These are phyloP conservation scores for Circinella umbellata DNA, from an alignment of 371 early-diverging fungal species.

Conservation along the genomic window DNA sequence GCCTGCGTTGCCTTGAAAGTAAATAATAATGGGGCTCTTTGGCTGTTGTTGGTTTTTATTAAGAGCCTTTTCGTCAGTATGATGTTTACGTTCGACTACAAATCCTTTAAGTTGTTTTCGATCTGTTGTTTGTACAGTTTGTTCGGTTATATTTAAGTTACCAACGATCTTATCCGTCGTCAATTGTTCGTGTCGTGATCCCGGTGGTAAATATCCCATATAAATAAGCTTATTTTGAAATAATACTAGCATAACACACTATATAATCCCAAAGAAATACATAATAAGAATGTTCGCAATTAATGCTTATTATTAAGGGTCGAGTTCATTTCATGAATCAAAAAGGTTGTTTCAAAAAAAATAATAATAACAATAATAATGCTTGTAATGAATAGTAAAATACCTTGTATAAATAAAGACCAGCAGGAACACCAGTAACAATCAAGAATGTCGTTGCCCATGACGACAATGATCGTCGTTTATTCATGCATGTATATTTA, in stretches of 20 bases:
- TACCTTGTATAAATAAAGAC: slow-evolving; percentile 36
- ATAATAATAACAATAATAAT: no score
- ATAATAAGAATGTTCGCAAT: no score
- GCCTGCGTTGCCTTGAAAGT: slow-evolving; percentile 46
- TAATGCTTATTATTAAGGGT: no score
- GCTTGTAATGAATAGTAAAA: not conserved
- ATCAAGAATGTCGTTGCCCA: slow-evolving; percentile 21
- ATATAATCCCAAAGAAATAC: not conserved
- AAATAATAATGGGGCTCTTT: slow-evolving; percentile 10
- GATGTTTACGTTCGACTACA: slow-evolving; percentile 14
- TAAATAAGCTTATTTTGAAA: slow-evolving; percentile 55
- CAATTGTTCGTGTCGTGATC: slow-evolving; percentile 31
- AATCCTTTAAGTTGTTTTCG: slow-evolving; percentile 29
- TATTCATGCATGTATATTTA: not conserved
- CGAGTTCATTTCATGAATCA: no score
- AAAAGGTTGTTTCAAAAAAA: no score
- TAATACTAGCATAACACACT: slow-evolving; percentile 42
- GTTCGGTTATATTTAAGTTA: slow-evolving; percentile 20
- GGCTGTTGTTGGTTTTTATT: not conserved
- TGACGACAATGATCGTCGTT: slow-evolving; percentile 18
- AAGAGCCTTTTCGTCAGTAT: not conserved
- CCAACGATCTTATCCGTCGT: slow-evolving; percentile 7
- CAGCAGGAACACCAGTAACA: slow-evolving; percentile 33
- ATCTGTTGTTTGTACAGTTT: slow-evolving; percentile 25
- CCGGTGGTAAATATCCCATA: slow-evolving; percentile 45